Conservation (phyloP, 73 alveolate species). For the Tetrahymena thermophila region DNA sequence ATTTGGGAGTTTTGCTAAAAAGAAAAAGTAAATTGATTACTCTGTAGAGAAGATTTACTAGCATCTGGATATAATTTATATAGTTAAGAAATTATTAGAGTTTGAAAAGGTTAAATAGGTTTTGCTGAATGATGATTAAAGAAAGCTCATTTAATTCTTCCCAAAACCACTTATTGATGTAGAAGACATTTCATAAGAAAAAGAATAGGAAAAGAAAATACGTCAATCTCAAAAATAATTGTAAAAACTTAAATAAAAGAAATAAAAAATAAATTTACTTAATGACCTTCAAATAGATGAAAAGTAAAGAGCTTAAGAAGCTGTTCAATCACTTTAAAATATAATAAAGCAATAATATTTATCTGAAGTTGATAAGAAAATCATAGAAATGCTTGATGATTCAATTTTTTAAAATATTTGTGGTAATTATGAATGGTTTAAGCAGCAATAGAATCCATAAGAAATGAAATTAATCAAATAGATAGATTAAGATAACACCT, state of each 20-base stretch:
- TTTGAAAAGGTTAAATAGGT: neutral
- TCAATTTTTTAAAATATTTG: neutral
- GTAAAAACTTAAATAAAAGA: neutral
- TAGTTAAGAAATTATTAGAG: neutral
- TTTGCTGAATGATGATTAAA: neutral
- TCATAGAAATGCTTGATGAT: neutral
- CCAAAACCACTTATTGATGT: neutral
- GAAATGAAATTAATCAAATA: neutral
- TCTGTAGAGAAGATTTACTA: neutral
- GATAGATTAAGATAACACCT: neutral
- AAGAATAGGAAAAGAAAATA: neutral
- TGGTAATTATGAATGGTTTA: neutral
- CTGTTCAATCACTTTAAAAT: neutral
- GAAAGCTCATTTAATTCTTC: neutral
- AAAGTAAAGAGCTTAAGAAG: neutral
- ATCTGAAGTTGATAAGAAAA: neutral
- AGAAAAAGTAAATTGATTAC: neutral
- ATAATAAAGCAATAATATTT: neutral
- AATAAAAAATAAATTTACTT: neutral
- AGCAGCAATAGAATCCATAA: neutral
- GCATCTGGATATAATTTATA: neutral
- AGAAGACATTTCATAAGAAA: neutral
- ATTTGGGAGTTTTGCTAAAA: neutral
- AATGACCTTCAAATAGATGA: neutral
- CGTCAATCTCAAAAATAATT: neutral